A percentile compares a stretch with the other conserved stretches of the same genome.
Conservation (phyloP, 2,329 filamentous ascomycete genomes). For the Dothideomycetes sp. region DNA sequence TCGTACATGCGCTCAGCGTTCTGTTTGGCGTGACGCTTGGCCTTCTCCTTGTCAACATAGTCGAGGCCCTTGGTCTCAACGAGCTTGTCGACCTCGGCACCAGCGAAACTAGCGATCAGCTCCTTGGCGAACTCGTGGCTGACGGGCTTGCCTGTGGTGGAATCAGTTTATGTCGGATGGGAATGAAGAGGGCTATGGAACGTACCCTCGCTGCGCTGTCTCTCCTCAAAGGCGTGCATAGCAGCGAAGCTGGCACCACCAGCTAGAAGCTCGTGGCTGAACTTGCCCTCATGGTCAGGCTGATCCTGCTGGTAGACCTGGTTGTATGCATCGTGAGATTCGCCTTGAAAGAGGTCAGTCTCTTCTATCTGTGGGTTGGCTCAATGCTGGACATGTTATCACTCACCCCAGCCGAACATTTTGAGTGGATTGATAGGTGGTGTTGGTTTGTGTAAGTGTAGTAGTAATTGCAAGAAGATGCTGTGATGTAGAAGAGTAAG, state of each 20-base stretch:
- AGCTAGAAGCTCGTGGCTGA: slow-evolving; percentile 65
- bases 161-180: background rate
- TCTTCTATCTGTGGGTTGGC: background rate
- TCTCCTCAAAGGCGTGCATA: slow-evolving; percentile 71
- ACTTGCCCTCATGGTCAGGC: slow-evolving; percentile 48
- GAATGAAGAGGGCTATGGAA: slow-evolving; percentile 26
- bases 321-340: slow-evolving; percentile 45
- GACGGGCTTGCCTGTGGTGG: slow-evolving; percentile 62
- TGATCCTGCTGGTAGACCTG: slow-evolving; percentile 44
- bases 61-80: slow-evolving; percentile 48
- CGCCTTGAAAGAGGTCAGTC: slow-evolving; percentile 31
- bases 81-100: slow-evolving; percentile 67
- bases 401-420: slow-evolving; percentile 39
- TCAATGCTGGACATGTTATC: background rate
- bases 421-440: slow-evolving; percentile 18
- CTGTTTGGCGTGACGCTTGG: slow-evolving; percentile 37
- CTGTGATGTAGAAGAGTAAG: slow-evolving; percentile 32
- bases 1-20: slow-evolving; percentile 40
- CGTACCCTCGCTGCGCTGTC: slow-evolving; percentile 60
- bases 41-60: slow-evolving; percentile 39
- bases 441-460: slow-evolving; percentile 4
- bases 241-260: slow-evolving; percentile 70
- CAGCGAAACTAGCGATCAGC: slow-evolving; percentile 61
- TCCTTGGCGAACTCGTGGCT: slow-evolving; percentile 71
- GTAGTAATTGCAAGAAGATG: too few species aligned